phyloP scores from a whole-genome alignment of 2,329 filamentous ascomycete genomes.

The Colletotrichum magnum region DNA sequence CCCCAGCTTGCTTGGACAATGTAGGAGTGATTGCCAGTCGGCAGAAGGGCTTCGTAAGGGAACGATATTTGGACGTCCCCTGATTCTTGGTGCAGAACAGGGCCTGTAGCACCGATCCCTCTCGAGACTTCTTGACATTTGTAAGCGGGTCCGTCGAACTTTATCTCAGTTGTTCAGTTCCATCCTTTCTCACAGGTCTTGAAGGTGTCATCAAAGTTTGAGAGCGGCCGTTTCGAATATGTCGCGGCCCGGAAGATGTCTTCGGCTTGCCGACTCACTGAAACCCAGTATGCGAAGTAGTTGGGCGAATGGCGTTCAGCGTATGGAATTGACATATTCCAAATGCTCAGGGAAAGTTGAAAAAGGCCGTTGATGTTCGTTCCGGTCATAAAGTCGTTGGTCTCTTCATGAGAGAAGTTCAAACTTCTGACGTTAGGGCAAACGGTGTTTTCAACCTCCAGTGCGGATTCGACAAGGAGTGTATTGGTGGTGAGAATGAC shows the following conservation, averaged over 20 bases:
- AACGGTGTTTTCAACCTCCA: slow-evolving; percentile 44
- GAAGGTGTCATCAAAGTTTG: slow-evolving; percentile 45
- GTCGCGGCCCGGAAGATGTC: slow-evolving; percentile 46
- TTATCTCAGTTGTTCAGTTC: slow-evolving; percentile 51
- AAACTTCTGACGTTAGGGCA: slow-evolving; percentile 49
- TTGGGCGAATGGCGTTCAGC: slow-evolving; percentile 39
- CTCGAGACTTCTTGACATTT: slow-evolving; percentile 49
- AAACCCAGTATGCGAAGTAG: slow-evolving; percentile 51
- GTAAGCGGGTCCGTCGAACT: slow-evolving; percentile 53
- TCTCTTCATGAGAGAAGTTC: slow-evolving; percentile 52
- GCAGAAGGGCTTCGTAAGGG: slow-evolving; percentile 45
- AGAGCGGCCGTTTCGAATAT: slow-evolving; percentile 43
- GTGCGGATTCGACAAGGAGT: slow-evolving; percentile 47
- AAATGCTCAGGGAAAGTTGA: slow-evolving; percentile 48
- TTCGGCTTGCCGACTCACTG: slow-evolving; percentile 43
- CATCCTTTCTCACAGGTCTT: slow-evolving; percentile 50
- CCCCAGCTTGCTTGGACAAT: slow-evolving; percentile 46
- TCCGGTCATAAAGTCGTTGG: slow-evolving; percentile 50
- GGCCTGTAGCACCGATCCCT: slow-evolving; percentile 43
- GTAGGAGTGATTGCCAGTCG: slow-evolving; percentile 49
- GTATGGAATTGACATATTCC: slow-evolving; percentile 48
- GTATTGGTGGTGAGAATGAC: slow-evolving; percentile 55
- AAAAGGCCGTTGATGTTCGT: slow-evolving; percentile 45
- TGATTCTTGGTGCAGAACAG: slow-evolving; percentile 26
- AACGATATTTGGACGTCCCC: slow-evolving; percentile 45